A percentile compares a stretch with the other conserved stretches of the same genome.
phyloP scores from a whole-genome alignment of 2,329 filamentous ascomycete species.

The Bipolaris sorokiniana region DNA sequence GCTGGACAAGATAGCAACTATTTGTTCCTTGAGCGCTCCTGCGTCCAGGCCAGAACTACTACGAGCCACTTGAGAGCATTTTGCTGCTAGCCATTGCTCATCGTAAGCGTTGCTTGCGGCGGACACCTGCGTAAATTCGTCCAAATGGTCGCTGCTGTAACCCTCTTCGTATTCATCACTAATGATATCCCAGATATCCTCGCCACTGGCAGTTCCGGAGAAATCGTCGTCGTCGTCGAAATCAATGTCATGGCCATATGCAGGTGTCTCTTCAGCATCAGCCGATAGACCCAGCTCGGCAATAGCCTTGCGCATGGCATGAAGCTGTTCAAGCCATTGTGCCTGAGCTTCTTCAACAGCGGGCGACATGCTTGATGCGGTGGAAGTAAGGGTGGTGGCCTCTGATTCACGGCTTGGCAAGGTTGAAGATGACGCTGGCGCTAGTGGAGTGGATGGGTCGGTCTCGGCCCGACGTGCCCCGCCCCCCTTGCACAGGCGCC shows the following conservation, averaged over 20 bases:
- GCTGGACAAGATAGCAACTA: slow-evolving; percentile 75
- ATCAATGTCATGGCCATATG: slow-evolving; percentile 64
- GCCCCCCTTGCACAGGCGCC: slow-evolving; percentile 25
- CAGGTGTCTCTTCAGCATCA: slow-evolving; percentile 53
- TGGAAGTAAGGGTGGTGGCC: not conserved
- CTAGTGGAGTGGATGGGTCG: slow-evolving; percentile 5
- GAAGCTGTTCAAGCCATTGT: slow-evolving; percentile 85
- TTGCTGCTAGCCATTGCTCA: slow-evolving; percentile 72
- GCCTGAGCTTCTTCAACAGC: slow-evolving; percentile 56
- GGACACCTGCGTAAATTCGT: slow-evolving; percentile 55
- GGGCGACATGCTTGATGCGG: slow-evolving; percentile 45
- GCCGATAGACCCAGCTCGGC: slow-evolving; percentile 69
- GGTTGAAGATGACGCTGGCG: slow-evolving; percentile 21
- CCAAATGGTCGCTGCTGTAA: slow-evolving; percentile 69
- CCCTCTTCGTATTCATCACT: slow-evolving; percentile 72
- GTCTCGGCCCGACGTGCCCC: slow-evolving; percentile 29
- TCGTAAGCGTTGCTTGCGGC: slow-evolving; percentile 55
- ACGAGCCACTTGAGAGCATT: slow-evolving; percentile 70
- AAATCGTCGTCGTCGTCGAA: slow-evolving; percentile 70
- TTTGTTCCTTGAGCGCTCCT: slow-evolving; percentile 76
- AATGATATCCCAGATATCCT: slow-evolving; percentile 94
- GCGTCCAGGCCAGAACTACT: slow-evolving; percentile 71
- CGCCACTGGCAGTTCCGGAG: slow-evolving; percentile 66
- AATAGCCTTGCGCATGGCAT: slow-evolving; percentile 84
- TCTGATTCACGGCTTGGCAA: slow-evolving; percentile 19